A percentile compares a stretch with the other conserved stretches of the same genome.
These are phyloP conservation scores for Pleurotus eryngii DNA, from an alignment of 768 basidiomycete genomes.

Conservation along the genomic window DNA sequence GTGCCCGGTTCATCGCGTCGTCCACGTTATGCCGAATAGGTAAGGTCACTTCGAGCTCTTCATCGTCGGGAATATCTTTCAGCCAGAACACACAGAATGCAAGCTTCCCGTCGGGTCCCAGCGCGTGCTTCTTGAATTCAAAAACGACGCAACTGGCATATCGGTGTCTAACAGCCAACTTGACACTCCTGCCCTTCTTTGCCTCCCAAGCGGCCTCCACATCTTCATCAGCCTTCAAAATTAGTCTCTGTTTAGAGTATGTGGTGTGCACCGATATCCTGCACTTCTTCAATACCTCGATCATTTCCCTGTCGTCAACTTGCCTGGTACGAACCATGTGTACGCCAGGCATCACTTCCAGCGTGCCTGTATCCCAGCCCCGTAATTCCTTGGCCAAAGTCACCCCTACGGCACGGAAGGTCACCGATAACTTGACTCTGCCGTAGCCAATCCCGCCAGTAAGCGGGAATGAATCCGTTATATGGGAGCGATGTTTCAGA, in stretches of 20 bases:
- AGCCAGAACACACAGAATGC: slow-evolving; percentile 40
- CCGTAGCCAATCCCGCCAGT: slow-evolving; percentile 70
- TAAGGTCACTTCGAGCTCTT: slow-evolving; percentile 24
- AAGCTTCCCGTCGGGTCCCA: slow-evolving; percentile 31
- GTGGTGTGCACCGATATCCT: slow-evolving; percentile 36
- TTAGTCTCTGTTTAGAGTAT: slow-evolving; percentile 34
- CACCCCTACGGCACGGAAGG: slow-evolving; percentile 65
- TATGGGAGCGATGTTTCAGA: slow-evolving; percentile 47
- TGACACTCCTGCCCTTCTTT: slow-evolving; percentile 24
- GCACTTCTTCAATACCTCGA: slow-evolving; percentile 34
- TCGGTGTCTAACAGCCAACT: slow-evolving; percentile 37
- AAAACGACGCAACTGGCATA: slow-evolving; percentile 38
- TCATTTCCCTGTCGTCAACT: slow-evolving; percentile 16
- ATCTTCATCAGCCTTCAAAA: slow-evolving; percentile 11
- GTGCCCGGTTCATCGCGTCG: slow-evolving; percentile 21
- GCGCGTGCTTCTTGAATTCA: slow-evolving; percentile 29
- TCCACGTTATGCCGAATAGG: slow-evolving; percentile 23
- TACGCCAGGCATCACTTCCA: slow-evolving; percentile 43
- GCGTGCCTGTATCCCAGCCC: slow-evolving; percentile 70
- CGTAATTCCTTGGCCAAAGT: slow-evolving; percentile 52
- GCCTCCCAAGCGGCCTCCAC: slow-evolving; percentile 30
- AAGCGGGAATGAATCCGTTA: slow-evolving; percentile 59
- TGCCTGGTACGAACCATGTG: slow-evolving; percentile 14
- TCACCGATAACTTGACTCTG: slow-evolving; percentile 57
- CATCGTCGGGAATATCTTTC: slow-evolving; percentile 37